phyloP scores from a whole-genome alignment of 2,329 filamentous ascomycete species.

The Apiospora sp. region DNA sequence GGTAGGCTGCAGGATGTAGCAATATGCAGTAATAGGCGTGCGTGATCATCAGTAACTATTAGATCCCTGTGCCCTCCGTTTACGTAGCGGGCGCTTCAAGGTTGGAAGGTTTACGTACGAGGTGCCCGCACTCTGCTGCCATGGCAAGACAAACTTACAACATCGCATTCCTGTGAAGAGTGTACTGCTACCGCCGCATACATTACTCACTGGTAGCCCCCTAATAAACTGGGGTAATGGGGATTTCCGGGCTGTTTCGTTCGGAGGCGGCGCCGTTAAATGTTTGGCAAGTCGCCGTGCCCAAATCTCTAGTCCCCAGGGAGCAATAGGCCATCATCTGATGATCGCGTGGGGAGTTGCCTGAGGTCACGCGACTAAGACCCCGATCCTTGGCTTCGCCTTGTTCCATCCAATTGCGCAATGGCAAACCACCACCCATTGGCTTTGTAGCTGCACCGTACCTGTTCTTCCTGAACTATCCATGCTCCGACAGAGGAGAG shows the following conservation, averaged over 20 bases:
- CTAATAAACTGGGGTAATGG: constrained; percentile 14
- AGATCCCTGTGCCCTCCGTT: constrained; percentile 15
- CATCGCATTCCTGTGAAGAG: neutral
- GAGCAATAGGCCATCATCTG: constrained; percentile 5
- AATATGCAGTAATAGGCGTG: neutral
- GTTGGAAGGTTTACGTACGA: constrained; percentile 15
- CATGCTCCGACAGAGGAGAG: neutral
- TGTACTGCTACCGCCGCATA: neutral
- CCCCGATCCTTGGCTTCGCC: constrained; percentile 1
- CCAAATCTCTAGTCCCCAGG: neutral
- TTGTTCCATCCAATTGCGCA: neutral
- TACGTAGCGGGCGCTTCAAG: constrained; percentile 20
- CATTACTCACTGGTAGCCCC: neutral
- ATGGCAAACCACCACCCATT: neutral
- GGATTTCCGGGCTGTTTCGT: neutral
- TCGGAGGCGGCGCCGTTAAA: constrained; percentile 9
- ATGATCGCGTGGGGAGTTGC: constrained; percentile 24
- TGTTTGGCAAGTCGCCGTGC: constrained; percentile 1
- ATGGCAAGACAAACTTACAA: constrained; percentile 18
- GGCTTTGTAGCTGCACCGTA: constrained; percentile 4
- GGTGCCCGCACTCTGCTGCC: neutral
- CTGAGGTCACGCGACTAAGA: constrained; percentile 24
- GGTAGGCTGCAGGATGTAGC: neutral
- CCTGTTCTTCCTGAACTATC: constrained; percentile 10
- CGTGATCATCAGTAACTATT: constrained; percentile 4